These are phyloP conservation scores for Ophiostoma tasmaniense DNA, from an alignment of 2,329 filamentous ascomycete species.

Conservation along the genomic window DNA sequence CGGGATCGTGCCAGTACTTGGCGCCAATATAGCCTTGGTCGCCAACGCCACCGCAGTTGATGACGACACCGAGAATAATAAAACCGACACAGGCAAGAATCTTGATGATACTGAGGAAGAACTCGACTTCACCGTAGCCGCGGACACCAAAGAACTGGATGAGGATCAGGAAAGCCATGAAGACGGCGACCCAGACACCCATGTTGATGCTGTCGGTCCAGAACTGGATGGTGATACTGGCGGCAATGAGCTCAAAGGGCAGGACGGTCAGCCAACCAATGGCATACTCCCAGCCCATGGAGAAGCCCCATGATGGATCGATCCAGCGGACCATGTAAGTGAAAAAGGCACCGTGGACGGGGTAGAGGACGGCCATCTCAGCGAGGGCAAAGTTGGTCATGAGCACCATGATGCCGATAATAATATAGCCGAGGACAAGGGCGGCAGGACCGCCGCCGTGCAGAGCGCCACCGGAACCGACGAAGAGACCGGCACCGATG, in stretches of 20 bases:
- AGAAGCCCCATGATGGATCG: slow-evolving; percentile 50
- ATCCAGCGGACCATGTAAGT: slow-evolving; percentile 52
- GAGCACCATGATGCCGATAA: slow-evolving; percentile 50
- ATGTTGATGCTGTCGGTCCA: slow-evolving; percentile 33
- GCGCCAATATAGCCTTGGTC: slow-evolving; percentile 51
- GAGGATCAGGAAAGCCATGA: slow-evolving; percentile 28
- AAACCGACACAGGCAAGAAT: slow-evolving; percentile 52
- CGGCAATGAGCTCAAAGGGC: slow-evolving; percentile 47
- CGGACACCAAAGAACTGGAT: slow-evolving; percentile 28
- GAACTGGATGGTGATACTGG: slow-evolving; percentile 42
- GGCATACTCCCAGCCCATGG: slow-evolving; percentile 46
- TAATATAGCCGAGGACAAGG: slow-evolving; percentile 42
- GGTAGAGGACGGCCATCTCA: slow-evolving; percentile 51
- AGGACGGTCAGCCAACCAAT: slow-evolving; percentile 46
- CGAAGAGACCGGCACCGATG: slow-evolving; percentile 56
- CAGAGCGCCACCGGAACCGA: slow-evolving; percentile 55
- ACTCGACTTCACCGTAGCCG: slow-evolving; percentile 38
- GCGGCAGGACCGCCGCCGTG: slow-evolving; percentile 50
- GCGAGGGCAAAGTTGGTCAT: slow-evolving; percentile 51
- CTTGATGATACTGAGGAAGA: slow-evolving; percentile 50
- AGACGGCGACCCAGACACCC: slow-evolving; percentile 32
- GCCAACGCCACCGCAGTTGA: slow-evolving; percentile 50
- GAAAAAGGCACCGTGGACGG: slow-evolving; percentile 54
- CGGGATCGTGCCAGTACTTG: slow-evolving; percentile 50
- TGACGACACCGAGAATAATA: slow-evolving; percentile 54